Evolutionary conservation across 805 yeast genomes (phyloP).

Genomic region (Diddensiella caesifluorescens): DNA sequence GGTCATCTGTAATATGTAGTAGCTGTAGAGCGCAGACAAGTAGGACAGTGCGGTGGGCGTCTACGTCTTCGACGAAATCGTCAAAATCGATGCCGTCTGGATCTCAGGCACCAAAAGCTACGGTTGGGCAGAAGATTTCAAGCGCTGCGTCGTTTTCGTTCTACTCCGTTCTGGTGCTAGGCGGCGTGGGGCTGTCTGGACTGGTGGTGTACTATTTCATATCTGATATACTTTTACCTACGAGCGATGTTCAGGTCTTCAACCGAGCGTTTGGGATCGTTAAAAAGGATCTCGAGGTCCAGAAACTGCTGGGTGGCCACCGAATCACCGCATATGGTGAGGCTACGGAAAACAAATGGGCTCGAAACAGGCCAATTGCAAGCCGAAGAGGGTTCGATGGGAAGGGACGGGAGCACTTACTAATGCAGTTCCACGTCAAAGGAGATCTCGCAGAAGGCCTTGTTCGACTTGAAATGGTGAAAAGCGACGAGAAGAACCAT

Average conservation of each 20-base stretch:
- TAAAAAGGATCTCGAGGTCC: slow-evolving; percentile 60
- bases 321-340: slow-evolving; percentile 81
- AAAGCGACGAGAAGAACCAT: slow-evolving; percentile 18
- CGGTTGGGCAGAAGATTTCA: slow-evolving; percentile 16
- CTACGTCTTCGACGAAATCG: no score
- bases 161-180: slow-evolving; percentile 31
- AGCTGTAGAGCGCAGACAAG: no score
- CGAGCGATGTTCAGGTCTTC: slow-evolving; percentile 87
- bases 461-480: slow-evolving; percentile 72
- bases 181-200: slow-evolving; percentile 36
- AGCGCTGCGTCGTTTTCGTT: slow-evolving; percentile 31
- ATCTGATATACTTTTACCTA: slow-evolving; percentile 78
- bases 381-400: slow-evolving; percentile 54
- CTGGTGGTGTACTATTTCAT: slow-evolving; percentile 67
- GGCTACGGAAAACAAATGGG: slow-evolving; percentile 65
- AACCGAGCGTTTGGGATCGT: slow-evolving; percentile 76
- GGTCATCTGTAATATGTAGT: no score
- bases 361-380: slow-evolving; percentile 79
- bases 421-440: slow-evolving; percentile 84
- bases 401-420: slow-evolving; percentile 73
- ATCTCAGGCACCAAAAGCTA: slow-evolving; percentile 14
- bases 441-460: slow-evolving; percentile 59
- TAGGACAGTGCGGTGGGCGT: no score
- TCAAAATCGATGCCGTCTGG: no score
- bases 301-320: slow-evolving; percentile 50